Conservation (phyloP, 805 yeast species). For the Metschnikowia shivogae region DNA sequence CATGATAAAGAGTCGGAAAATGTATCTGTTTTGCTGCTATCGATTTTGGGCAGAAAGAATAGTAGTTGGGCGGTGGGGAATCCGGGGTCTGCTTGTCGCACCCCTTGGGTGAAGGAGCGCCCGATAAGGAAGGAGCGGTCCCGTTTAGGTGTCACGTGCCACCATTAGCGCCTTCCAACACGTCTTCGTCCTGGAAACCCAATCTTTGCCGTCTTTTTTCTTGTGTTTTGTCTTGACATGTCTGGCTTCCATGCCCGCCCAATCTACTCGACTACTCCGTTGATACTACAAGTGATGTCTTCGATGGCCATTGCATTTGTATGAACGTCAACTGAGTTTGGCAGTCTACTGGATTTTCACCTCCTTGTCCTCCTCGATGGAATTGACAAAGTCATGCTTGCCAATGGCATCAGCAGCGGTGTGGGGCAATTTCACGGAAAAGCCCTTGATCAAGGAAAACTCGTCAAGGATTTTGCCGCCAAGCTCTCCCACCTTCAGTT, state of each 20-base stretch:
- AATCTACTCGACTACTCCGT: too few species aligned
- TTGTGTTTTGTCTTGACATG: too few species aligned
- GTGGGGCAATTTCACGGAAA: slow-evolving; percentile 55
- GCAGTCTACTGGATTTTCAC: slow-evolving; percentile 42
- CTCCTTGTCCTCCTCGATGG: slow-evolving; percentile 65
- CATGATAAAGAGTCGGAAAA: slow-evolving; percentile 3
- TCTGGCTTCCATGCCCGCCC: too few species aligned
- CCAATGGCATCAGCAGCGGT: slow-evolving; percentile 46
- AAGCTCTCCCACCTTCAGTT: slow-evolving; percentile 43
- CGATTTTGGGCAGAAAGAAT: too few species aligned
- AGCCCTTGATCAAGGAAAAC: slow-evolving; percentile 63
- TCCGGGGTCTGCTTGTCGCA: background rate
- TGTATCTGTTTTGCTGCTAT: too few species aligned
- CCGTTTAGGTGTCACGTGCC: background rate
- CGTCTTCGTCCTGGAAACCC: too few species aligned
- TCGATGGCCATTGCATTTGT: too few species aligned
- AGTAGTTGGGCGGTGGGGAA: background rate
- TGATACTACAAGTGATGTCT: too few species aligned
- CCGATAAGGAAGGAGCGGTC: slow-evolving; percentile 2
- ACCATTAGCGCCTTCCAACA: too few species aligned
- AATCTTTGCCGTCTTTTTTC: too few species aligned
- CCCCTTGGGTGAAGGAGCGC: slow-evolving; percentile 1
- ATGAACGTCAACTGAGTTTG: background rate
- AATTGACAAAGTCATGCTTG: slow-evolving; percentile 48
- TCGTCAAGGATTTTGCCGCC: slow-evolving; percentile 64